phyloP scores from a whole-genome alignment of 495 filamentous ascomycete species.

The Penicillium samsonianum region DNA sequence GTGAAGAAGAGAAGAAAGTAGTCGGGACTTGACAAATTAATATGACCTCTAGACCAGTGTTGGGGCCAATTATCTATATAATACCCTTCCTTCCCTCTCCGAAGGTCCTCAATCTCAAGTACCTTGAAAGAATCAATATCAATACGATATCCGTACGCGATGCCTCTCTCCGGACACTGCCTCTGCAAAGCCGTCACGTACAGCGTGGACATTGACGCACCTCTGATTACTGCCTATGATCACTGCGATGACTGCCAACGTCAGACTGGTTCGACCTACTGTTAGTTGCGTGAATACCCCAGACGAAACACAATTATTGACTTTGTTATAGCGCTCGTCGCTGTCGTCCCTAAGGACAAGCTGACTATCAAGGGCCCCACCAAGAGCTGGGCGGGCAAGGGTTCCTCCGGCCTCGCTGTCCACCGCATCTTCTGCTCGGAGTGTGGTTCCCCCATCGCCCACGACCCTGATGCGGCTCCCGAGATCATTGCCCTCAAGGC shows the following conservation, averaged over 20 bases:
- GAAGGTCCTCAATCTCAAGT: constrained; percentile 36
- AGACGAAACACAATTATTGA: constrained; percentile 3
- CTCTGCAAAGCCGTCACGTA: constrained; percentile 70
- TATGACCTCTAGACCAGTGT: background rate
- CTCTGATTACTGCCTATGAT: constrained; percentile 61
- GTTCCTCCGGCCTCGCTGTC: constrained; percentile 57
- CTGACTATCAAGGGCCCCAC: constrained; percentile 60
- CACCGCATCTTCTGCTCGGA: constrained; percentile 69
- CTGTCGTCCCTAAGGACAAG: constrained; percentile 63
- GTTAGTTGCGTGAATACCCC: constrained; percentile 32
- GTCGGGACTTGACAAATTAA: background rate
- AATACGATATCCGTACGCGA: constrained; percentile 41
- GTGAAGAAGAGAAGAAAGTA: background rate
- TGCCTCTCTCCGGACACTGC: constrained; percentile 69
- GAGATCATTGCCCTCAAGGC: constrained; percentile 70
- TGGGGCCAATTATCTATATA: constrained; percentile 25
- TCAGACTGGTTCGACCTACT: constrained; percentile 68
- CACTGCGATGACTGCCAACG: constrained; percentile 75
- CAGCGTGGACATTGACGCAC: constrained; percentile 55
- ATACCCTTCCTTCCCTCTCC: constrained; percentile 23
- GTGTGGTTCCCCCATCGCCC: constrained; percentile 69
- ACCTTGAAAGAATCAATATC: constrained; percentile 37
- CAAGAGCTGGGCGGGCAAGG: constrained; percentile 61
- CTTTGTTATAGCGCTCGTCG: constrained; percentile 55
- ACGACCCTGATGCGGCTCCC: constrained; percentile 67